Evolutionary conservation across 2,329 filamentous ascomycete genomes (phyloP), one percentile per base, ranked within the genome.

Genomic region (Penicillium corylophilum): DNA sequence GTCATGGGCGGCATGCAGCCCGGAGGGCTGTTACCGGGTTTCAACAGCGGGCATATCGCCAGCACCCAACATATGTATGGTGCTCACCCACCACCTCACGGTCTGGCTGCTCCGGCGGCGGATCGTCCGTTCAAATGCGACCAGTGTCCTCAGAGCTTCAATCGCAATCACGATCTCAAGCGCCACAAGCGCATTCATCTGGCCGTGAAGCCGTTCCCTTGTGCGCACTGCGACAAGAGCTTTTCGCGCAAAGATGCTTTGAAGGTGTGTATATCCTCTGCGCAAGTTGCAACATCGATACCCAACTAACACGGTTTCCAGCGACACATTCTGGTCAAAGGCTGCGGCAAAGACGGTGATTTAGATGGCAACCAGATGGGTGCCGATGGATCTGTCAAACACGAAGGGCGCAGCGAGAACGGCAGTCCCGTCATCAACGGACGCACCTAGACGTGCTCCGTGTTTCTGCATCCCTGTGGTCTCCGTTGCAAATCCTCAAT

Each of bases 61-160:
- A 84, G 62, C 62, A 77, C 74, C 38, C 77, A 81, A 44, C 76
- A 84, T 57, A 82, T 92, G 72, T 89, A 90, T 53, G 69, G 73
- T 18, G 76, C 77, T 18, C 69, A 71, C 54, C 77, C 78, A 50
- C 76, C 80, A 57, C 78, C 82, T 9, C 82, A 82, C 51, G 78
- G 81, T 42, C 80, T 79, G 55, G 73, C 77, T 18, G 73, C 73
- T 3, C 76, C 79, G 9, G 78, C 81, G 24, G 86, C 88, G 50
- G 93, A 97, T 62, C 84, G 93, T 5, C 94, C 94, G 0, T 97
- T 95, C 78, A 92, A 92, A 72, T 99, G 94, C 69, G 91, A 97
- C 62, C 82, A 89, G 67, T 99, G 94, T 66, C 84, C 89, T 0
- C 90, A 95, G 69, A 92, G 89, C 33, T 99, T 99, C 76, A 97